Base-by-base conservation (phyloP, 768 basidiomycete genomes). In the Termitomyces sp. region DNA sequence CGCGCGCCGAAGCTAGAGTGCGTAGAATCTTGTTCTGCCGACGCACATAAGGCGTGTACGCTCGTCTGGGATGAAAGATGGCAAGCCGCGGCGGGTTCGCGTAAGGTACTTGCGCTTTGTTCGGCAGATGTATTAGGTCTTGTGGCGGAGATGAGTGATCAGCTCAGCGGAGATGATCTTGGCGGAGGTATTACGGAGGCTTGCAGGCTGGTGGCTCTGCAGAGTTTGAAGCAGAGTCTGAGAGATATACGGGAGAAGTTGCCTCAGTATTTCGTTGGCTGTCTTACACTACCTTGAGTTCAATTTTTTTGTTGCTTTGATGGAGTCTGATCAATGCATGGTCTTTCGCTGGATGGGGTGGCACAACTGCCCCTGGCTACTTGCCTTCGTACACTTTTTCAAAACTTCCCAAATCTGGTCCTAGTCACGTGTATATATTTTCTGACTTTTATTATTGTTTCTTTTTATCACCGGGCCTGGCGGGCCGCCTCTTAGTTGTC, bases 151-250 rank as follows among this genome's bases (percentile, higher is more conserved):
- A 62, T 77, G 62, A 63, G 64, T 40, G 73, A 76, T 34, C 65
- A 65, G 60, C 65, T 76, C 1, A 60, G 38, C 48, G 67, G 58
- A 42, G 77, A 78, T 44, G 62, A 76, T 27, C 37, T 75, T 52
- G 65, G 53, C 52, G 59, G 57, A 12, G 66, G 62, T 9, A 42
- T 74, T 40, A 59, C 65, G 2, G 56, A 64, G 17, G 68, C 61
- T 17, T 78, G 77, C 61, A 68, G 71, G 53, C 23, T 61, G 17
- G 63, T 57, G 8, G 75, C 72, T n/a, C 57, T 78, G 47, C 64
- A 68, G 35, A 66, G 54, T 32, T 29, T 65, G 38, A 60, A 59
- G 46, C 57, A 54, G 38, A 52, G 31, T 19, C 16, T 60, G 46
- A 35, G 9, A 14, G 58, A 63, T 46, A 29, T 57, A 19, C 46